These are phyloP conservation scores for Lachnellula suecica DNA, from an alignment of 2,329 filamentous ascomycete genomes.

Conservation along the genomic window DNA sequence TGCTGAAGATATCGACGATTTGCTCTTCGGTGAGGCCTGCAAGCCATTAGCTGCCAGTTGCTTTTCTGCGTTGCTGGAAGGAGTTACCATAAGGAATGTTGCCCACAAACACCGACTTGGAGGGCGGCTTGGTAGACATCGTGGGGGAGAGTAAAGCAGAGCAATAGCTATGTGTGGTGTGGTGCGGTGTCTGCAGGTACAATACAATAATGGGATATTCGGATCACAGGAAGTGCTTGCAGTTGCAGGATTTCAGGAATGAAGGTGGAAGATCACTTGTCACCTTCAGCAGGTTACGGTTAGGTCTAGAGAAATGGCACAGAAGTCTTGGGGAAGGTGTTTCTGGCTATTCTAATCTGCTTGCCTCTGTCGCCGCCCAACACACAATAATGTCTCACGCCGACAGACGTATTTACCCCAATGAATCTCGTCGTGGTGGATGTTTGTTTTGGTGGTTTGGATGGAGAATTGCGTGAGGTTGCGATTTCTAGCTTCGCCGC, in stretches of 20 bases:
- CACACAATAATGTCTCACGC: constrained; percentile 6
- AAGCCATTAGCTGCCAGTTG: constrained; percentile 9
- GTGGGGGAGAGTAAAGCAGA: constrained; percentile 34
- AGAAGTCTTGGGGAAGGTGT: constrained; percentile 34
- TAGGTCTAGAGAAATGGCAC: constrained; percentile 25
- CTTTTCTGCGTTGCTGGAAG: constrained; percentile 1
- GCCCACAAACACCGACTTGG: constrained; percentile 79
- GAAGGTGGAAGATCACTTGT: constrained; percentile 25
- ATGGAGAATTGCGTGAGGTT: neutral
- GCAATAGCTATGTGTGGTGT: neutral
- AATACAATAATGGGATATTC: constrained; percentile 12
- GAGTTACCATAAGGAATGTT: constrained; percentile 77
- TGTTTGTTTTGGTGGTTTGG: neutral
- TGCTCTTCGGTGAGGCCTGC: constrained; percentile 94
- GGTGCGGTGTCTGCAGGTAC: constrained; percentile 2
- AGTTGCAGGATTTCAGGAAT: constrained; percentile 23
- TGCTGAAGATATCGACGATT: constrained; percentile 89
- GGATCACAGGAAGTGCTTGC: constrained; percentile 17
- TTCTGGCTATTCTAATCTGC: constrained; percentile 35
- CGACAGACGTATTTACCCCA: neutral
- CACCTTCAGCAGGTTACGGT: constrained; percentile 22
- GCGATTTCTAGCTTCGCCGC: neutral
- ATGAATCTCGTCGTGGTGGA: constrained; percentile 1
- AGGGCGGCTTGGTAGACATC: constrained; percentile 74
- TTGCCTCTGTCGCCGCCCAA: constrained; percentile 11